Percentiles rank a stretch among this genome's conserved stretches.
Evolutionary conservation across 495 filamentous ascomycete species (phyloP).

Genomic region (Podospora pseudopauciseta): DNA sequence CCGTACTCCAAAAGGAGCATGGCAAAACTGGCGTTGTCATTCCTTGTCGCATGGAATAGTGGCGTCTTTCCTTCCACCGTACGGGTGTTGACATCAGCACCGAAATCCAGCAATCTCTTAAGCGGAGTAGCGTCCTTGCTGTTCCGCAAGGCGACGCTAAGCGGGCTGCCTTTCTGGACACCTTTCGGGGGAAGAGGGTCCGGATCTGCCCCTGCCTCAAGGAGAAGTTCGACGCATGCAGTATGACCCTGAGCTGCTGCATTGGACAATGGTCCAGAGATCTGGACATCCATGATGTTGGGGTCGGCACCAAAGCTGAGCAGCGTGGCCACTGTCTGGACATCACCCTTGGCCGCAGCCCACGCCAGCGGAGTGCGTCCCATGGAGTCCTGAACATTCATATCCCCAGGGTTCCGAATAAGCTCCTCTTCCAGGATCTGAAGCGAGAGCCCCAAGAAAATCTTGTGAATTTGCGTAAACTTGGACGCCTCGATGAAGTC

Average conservation of each 20-base stretch:
- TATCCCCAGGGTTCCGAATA: neutral
- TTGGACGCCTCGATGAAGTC: conserved; percentile 3
- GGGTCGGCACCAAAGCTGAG: conserved; percentile 19
- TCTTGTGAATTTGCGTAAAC: conserved; percentile 1
- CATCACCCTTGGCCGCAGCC: conserved; percentile 14
- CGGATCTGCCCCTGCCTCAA: conserved; percentile 15
- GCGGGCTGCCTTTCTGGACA: conserved; percentile 13
- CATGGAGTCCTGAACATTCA: conserved; percentile 5
- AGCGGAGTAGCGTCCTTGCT: conserved; percentile 12
- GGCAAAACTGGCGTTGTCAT: conserved; percentile 12
- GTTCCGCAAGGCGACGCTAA: conserved; percentile 20
- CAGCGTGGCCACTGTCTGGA: conserved; percentile 7
- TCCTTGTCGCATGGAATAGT: conserved; percentile 11
- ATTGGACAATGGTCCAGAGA: conserved; percentile 2
- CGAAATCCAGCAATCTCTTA: conserved; percentile 15
- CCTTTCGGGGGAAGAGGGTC: conserved; percentile 12
- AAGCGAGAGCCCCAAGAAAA: neutral
- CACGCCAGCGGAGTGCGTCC: conserved; percentile 12
- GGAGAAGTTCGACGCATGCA: conserved; percentile 13
- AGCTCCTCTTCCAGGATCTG: conserved; percentile 1
- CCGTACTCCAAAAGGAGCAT: conserved; percentile 19
- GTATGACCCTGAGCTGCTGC: conserved; percentile 15
- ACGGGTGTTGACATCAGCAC: conserved; percentile 11
- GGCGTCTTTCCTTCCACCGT: conserved; percentile 14
- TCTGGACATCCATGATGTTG: conserved; percentile 13